Conservation (phyloP, 1,284 basidiomycete species). For the Ustilago esculenta region DNA sequence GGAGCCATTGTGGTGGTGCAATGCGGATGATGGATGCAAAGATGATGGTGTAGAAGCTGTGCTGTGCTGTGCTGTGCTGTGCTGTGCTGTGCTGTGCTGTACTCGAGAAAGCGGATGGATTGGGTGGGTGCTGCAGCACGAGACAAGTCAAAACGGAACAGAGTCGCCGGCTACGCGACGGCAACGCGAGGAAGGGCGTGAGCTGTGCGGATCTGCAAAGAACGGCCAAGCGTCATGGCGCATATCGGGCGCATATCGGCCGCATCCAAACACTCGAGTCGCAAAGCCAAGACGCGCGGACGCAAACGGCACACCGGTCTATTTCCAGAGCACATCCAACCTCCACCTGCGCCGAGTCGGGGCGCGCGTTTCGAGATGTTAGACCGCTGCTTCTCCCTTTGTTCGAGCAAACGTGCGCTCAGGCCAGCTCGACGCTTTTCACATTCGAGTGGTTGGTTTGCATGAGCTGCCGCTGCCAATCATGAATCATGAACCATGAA, state of each 20-base stretch:
- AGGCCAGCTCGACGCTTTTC: slow-evolving; percentile 4
- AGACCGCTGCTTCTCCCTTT: not conserved
- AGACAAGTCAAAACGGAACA: slow-evolving; percentile 13
- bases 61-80: too few relatives aligned
- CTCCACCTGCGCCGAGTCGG: not conserved
- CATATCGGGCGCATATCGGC: slow-evolving; percentile 17
- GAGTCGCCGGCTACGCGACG: slow-evolving; percentile 18
- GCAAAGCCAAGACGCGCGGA: too few relatives aligned
- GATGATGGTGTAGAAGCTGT: slow-evolving; percentile 8
- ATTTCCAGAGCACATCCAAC: slow-evolving; percentile 1
- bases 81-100: too few relatives aligned
- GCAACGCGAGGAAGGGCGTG: not conserved
- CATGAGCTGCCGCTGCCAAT: too few relatives aligned
- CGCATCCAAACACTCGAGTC: too few relatives aligned
- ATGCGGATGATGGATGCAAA: not conserved
- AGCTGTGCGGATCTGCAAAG: slow-evolving; percentile 23
- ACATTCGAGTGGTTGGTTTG: too few relatives aligned
- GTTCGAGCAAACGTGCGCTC: slow-evolving; percentile 9
- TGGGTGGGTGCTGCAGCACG: not conserved
- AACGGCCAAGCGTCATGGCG: slow-evolving; percentile 32
- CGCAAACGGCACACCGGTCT: too few relatives aligned
- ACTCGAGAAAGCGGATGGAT: too few relatives aligned
- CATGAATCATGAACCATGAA: too few relatives aligned
- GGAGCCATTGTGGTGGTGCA: slow-evolving; percentile 48
- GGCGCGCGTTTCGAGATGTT: not conserved